Percentiles rank a stretch among this genome's conserved stretches.
These are phyloP conservation scores for Dissophora globulifera DNA, from an alignment of 192 early-diverging fungal species.

Conservation along the genomic window DNA sequence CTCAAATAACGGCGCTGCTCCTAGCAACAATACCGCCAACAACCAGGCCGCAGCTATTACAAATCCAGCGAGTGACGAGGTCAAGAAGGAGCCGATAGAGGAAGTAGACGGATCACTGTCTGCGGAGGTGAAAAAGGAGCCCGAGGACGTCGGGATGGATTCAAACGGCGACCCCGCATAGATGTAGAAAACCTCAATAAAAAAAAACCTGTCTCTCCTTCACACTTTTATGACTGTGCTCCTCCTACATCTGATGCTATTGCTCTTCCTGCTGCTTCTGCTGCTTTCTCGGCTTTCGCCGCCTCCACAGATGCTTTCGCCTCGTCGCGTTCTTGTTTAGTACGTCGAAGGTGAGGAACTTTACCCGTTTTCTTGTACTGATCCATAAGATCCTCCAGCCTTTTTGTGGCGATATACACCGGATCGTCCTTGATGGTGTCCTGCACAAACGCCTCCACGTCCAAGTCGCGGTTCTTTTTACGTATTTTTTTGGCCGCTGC, in stretches of 20 bases:
- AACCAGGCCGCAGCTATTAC: background rate
- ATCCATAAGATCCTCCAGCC: background rate
- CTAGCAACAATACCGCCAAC: background rate
- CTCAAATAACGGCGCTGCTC: constrained; percentile 24
- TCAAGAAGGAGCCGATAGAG: constrained; percentile 3
- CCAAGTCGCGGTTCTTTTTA: background rate
- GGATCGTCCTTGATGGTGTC: background rate
- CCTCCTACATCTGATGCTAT: background rate
- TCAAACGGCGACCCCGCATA: background rate
- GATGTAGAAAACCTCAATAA: background rate
- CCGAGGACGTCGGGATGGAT: background rate
- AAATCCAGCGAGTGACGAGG: background rate
- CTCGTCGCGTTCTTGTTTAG: background rate
- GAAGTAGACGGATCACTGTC: background rate
- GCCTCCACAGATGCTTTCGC: background rate
- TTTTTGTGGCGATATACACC: background rate
- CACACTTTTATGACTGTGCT: too few relatives aligned
- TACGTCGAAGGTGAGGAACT: too few relatives aligned
- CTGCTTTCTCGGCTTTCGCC: background rate
- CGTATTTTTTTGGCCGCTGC: background rate
- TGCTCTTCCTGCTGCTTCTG: background rate
- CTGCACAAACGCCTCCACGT: constrained; percentile 3
- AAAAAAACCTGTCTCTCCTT: background rate
- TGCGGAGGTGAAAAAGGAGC: background rate
- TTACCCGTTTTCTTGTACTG: background rate